A percentile compares a stretch with the other conserved stretches of the same genome.
phyloP scores from a whole-genome alignment of 2,329 filamentous ascomycete genomes.

The Neoascochyta sp. region DNA sequence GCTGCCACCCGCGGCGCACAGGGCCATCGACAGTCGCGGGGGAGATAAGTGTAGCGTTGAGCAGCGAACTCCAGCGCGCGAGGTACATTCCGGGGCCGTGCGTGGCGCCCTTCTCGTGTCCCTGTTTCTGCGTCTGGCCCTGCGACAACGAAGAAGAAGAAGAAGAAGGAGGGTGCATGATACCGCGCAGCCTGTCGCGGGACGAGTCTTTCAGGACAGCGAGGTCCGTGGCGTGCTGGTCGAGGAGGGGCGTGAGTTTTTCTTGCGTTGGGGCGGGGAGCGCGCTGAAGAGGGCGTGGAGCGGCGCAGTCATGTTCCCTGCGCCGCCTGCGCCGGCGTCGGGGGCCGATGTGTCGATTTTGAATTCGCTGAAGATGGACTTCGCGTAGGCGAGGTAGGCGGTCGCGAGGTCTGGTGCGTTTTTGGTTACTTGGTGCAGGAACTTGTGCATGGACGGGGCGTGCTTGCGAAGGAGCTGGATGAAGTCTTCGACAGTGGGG shows the following conservation, averaged over 20 bases:
- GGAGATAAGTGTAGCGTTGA: conserved; percentile 67
- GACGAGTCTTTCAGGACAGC: conserved; percentile 54
- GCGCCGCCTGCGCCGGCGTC: conserved; percentile 28
- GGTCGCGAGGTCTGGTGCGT: conserved; percentile 62
- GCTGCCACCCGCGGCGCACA: conserved; percentile 46
- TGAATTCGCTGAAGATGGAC: conserved; percentile 56
- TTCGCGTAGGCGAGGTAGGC: conserved; percentile 62
- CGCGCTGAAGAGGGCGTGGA: conserved; percentile 44
- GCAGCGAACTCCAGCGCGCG: conserved; percentile 65
- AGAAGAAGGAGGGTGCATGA: conserved; percentile 43
- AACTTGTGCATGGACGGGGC: conserved; percentile 63
- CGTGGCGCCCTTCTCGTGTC: conserved; percentile 36
- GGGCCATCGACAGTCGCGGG: conserved; percentile 53
- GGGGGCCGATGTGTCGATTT: conserved; percentile 22
- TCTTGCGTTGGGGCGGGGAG: conserved; percentile 50
- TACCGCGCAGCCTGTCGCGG: conserved; percentile 50
- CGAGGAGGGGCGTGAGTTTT: conserved; percentile 51
- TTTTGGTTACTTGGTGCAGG: conserved; percentile 64
- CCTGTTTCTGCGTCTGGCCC: too few relatives aligned
- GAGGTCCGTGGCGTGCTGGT: conserved; percentile 61
- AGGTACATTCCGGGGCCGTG: conserved; percentile 70
- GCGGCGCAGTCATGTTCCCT: conserved; percentile 42
- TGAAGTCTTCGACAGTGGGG: conserved; percentile 69
- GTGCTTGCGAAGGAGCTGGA: conserved; percentile 63
- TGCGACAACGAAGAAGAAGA: conserved; percentile 5